phyloP scores from a whole-genome alignment of 768 basidiomycete species.

The Suillus discolor region DNA sequence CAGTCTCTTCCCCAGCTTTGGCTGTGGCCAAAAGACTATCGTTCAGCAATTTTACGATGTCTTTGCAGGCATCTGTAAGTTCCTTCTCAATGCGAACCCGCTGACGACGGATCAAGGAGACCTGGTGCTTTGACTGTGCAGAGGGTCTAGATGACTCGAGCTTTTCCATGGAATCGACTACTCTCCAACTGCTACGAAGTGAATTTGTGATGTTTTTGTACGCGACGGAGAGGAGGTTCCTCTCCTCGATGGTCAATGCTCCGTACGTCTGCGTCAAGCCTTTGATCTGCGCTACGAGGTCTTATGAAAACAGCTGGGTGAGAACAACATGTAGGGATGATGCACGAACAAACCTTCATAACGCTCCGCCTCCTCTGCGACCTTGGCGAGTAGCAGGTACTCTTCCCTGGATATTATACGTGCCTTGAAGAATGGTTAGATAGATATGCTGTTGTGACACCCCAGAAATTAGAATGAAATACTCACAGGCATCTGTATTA shows the following conservation, averaged over 20 bases:
- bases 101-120: constrained; percentile 70
- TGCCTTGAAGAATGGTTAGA: constrained; percentile 23
- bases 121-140: constrained; percentile 42
- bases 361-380: constrained; percentile 87
- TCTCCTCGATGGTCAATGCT: constrained; percentile 80
- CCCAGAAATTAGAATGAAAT: not conserved
- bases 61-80: constrained; percentile 75
- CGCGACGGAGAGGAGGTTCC: constrained; percentile 85
- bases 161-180: constrained; percentile 75
- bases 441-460: constrained; percentile 4
- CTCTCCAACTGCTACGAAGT: constrained; percentile 84
- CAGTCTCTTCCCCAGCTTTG: constrained; percentile 76
- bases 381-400: constrained; percentile 68
- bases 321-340: not conserved
- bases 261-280: constrained; percentile 66
- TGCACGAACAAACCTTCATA: constrained; percentile 65
- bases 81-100: constrained; percentile 77
- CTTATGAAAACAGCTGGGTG: constrained; percentile 38
- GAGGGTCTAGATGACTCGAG: constrained; percentile 43
- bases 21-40: constrained; percentile 60
- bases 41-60: constrained; percentile 74
- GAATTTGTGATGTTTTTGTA: constrained; percentile 90
- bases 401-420: constrained; percentile 40
- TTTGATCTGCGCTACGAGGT: constrained; percentile 82
- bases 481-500: constrained; percentile 32